Percentiles rank a stretch among this genome's conserved stretches.
Evolutionary conservation across 2,329 filamentous ascomycete genomes (phyloP).

Genomic region (Talaromyces pinophilus): DNA sequence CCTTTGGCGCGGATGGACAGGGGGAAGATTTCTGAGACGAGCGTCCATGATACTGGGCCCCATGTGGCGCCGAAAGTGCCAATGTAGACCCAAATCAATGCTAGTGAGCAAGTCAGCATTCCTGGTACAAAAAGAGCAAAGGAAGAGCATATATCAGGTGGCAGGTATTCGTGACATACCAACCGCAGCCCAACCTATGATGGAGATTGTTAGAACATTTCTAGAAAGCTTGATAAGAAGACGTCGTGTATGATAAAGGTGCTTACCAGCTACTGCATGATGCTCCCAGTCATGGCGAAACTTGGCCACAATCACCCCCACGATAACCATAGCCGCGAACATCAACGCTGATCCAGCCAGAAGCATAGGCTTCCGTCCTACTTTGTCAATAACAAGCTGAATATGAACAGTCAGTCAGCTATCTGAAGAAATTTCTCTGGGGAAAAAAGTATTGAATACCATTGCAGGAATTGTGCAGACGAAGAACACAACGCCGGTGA

Average conservation of each 20-base stretch:
- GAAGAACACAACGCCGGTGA: conserved; percentile 38
- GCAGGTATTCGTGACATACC: background rate
- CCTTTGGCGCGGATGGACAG: conserved; percentile 64
- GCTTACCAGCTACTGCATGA: conserved; percentile 48
- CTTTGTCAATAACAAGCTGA: conserved; percentile 43
- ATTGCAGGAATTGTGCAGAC: conserved; percentile 36
- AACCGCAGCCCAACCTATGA: conserved; percentile 54
- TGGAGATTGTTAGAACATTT: background rate
- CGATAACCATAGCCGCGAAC: conserved; percentile 52
- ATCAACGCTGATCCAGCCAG: conserved; percentile 49
- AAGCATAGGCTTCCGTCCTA: conserved; percentile 51
- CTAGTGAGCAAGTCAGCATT: conserved; percentile 25
- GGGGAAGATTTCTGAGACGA: conserved; percentile 62
- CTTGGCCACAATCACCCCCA: conserved; percentile 56
- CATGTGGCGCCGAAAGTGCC: conserved; percentile 62
- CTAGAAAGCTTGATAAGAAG: too few species aligned
- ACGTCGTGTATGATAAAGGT: too few species aligned
- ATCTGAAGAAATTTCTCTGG: background rate
- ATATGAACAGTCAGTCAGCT: background rate
- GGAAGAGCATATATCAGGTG: too few species aligned
- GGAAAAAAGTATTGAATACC: conserved; percentile 24
- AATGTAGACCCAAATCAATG: conserved; percentile 64
- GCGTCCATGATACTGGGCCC: conserved; percentile 52
- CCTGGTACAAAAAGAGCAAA: too few species aligned
- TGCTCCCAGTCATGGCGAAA: conserved; percentile 54